Base-by-base conservation (phyloP, 305 asterid genomes). In the Fraxinus dipetala region DNA sequence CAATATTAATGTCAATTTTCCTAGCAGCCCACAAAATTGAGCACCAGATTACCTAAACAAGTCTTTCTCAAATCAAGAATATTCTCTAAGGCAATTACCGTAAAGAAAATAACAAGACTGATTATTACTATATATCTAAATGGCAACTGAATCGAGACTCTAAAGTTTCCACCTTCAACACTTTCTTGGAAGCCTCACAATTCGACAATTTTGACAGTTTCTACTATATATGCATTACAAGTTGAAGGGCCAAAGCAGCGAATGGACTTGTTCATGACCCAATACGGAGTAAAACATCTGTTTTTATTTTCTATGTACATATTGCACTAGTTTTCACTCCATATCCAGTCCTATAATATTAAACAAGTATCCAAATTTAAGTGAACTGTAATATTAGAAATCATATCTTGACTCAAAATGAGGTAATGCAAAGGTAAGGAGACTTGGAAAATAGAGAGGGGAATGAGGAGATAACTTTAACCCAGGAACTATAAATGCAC, bases 261-360 rank as follows among this genome's bases (percentile, higher is more conserved):
- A 45, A 36, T 48, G 56, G 79, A 75, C 79, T 75, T 75, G 65
- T 43, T 16, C 79, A 28, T 65, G 65, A 43, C 10, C 9, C 30
- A 38, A 9, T 16, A 10, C 13, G 67, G 79, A 75, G 79, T 24
- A 75, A 75, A 75, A 40, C n/a, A 36, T 3, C 2, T 6, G 43
- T 40, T 67, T 70, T 63, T 48, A 48, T 48, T 9, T 18, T 32
- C 20, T 8, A 3, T 16, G 22, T 51, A 72, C 35, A 40, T 35
- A 22, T 18, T 13, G 56, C 26, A 74, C 26, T 54, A 6, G 79
- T 54, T 73, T 80, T 80, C 36, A 36, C 83, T 80, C 83, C 83
- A 80, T 80, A 80, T 80, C 83, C 83, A 80, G 83, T 80, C 83
- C 79, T 80, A 28, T 2, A 28, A 28, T 28, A 31, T 3, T 61